Percentiles rank a stretch among this genome's conserved stretches.
Evolutionary conservation across 805 yeast genomes (phyloP).

Genomic region (Barnettozyma botsteinii): DNA sequence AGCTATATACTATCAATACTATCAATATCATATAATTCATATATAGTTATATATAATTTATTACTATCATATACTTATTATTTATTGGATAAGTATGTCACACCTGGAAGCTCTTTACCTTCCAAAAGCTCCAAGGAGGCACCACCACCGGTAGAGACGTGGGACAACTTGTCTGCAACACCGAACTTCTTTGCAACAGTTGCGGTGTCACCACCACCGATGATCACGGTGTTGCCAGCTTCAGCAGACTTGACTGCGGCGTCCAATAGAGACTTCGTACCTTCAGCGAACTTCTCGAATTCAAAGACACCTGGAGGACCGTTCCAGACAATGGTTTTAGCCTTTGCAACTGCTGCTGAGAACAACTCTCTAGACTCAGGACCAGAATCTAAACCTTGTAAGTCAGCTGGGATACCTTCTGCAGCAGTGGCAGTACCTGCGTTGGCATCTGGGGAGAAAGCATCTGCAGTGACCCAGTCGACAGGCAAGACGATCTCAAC

Average conservation of each 20-base stretch:
- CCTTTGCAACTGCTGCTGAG: slow-evolving; percentile 76
- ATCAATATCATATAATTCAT: too few species aligned
- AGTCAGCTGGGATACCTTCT: slow-evolving; percentile 89
- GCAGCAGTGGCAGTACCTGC: slow-evolving; percentile 79
- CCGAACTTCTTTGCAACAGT: slow-evolving; percentile 98
- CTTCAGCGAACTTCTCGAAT: slow-evolving; percentile 85
- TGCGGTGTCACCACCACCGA: slow-evolving; percentile 99
- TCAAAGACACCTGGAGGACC: slow-evolving; percentile 99
- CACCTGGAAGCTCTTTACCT: slow-evolving; percentile 99
- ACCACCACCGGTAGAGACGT: slow-evolving; percentile 99
- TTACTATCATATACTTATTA: slow-evolving; percentile 9
- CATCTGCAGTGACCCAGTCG: slow-evolving; percentile 94
- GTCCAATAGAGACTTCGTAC: slow-evolving; percentile 86
- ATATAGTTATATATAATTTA: too few species aligned
- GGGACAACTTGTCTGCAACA: slow-evolving; percentile 92
- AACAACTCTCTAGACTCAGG: slow-evolving; percentile 80
- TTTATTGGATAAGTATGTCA: slow-evolving; percentile 82
- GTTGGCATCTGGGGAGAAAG: slow-evolving; percentile 86
- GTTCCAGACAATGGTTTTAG: slow-evolving; percentile 99
- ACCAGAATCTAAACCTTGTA: slow-evolving; percentile 97
- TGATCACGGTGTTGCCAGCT: slow-evolving; percentile 89
- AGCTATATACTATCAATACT: too few species aligned
- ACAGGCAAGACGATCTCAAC: slow-evolving; percentile 93
- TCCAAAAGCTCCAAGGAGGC: slow-evolving; percentile 97
- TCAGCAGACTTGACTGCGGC: slow-evolving; percentile 83